Evolutionary conservation across 164 flowering plant genomes (phyloP).

Genomic region (Stephania cephalantha): DNA sequence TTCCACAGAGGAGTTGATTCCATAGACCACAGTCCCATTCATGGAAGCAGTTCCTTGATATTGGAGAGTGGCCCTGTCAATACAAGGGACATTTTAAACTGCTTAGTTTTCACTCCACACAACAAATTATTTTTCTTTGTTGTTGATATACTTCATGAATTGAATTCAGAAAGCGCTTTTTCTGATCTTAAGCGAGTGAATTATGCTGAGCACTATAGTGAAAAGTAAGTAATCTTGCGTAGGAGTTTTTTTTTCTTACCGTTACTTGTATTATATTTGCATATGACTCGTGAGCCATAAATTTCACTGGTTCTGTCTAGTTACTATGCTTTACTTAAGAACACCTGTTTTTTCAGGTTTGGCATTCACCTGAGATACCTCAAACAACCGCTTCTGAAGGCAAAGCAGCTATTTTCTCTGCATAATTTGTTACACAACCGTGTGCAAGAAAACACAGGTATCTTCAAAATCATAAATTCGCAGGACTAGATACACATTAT

Average conservation of each 20-base stretch:
- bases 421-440: constrained; percentile 62
- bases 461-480: not conserved
- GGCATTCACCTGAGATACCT: constrained; percentile 54
- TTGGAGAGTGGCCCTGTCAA: constrained; percentile 48
- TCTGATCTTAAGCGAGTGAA: constrained; percentile 25
- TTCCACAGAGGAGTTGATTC: constrained; percentile 24
- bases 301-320: not conserved
- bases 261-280: not conserved
- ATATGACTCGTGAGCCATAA: not conserved
- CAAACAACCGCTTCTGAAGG: constrained; percentile 67
- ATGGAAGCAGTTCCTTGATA: constrained; percentile 25
- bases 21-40: constrained; percentile 11
- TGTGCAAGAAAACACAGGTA: constrained; percentile 46
- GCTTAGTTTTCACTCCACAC: constrained; percentile 68
- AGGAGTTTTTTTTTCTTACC: not conserved
- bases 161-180: constrained; percentile 44
- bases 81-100: constrained; percentile 45
- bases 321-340: not conserved
- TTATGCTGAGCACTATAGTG: constrained; percentile 41
- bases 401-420: constrained; percentile 51
- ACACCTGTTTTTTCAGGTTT: constrained; percentile 35
- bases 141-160: constrained; percentile 35
- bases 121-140: constrained; percentile 55
- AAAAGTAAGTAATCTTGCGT: constrained; percentile 38
- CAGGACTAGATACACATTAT: no score